Conservation (phyloP, 768 basidiomycete species). For the Phlebiopsis gigantea region DNA sequence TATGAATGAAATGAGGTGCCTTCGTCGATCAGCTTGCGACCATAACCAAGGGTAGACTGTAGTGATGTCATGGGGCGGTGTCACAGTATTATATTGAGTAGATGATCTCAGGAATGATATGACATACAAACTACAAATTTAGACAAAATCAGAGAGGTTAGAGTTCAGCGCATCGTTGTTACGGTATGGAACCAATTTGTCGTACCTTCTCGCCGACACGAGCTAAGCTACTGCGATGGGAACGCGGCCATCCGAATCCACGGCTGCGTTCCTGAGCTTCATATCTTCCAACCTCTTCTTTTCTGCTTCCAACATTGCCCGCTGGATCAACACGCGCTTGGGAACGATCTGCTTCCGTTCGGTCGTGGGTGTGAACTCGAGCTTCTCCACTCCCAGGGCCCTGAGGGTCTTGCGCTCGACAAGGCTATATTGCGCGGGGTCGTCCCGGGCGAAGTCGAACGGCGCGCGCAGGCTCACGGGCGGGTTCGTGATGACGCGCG, state of each 20-base stretch:
- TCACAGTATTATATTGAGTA: no score
- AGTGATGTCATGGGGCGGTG: no score
- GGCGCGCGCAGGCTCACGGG: slow-evolving; percentile 30
- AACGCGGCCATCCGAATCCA: background rate
- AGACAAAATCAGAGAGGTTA: no score
- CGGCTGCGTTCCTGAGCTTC: background rate
- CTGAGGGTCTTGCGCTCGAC: slow-evolving; percentile 31
- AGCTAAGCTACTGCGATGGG: slow-evolving; percentile 11
- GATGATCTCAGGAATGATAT: no score
- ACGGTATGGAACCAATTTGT: no score
- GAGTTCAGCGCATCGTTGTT: no score
- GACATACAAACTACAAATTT: no score
- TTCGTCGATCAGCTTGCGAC: no score
- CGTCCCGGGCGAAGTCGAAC: slow-evolving; percentile 27
- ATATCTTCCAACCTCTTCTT: slow-evolving; percentile 31
- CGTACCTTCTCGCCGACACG: no score
- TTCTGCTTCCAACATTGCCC: slow-evolving; percentile 47
- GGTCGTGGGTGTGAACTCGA: slow-evolving; percentile 43
- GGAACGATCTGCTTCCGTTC: slow-evolving; percentile 46
- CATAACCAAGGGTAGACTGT: no score
- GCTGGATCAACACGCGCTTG: slow-evolving; percentile 36
- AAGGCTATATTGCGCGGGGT: slow-evolving; percentile 27
- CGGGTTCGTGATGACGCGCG: slow-evolving; percentile 35
- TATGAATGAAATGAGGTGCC: no score
- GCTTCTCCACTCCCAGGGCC: slow-evolving; percentile 30